A percentile compares a stretch with the other conserved stretches of the same genome.
Conservation (phyloP, 2,329 filamentous ascomycete species). For the Pseudogymnoascus sp. region DNA sequence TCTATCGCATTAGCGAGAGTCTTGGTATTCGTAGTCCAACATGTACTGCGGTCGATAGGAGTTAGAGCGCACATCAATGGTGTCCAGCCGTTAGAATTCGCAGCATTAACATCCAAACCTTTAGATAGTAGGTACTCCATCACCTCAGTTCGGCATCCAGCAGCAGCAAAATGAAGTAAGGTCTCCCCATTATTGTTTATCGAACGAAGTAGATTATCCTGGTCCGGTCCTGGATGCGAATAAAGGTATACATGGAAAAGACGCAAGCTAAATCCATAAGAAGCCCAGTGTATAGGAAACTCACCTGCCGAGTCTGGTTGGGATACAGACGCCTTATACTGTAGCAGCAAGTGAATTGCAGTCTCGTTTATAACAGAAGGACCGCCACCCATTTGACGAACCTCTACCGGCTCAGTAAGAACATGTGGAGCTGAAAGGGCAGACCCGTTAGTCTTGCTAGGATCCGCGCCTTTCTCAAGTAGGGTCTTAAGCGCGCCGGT, state of each 20-base stretch:
- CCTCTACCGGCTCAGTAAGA: background rate
- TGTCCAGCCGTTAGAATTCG: background rate
- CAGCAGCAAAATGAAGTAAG: background rate
- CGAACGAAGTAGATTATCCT: background rate
- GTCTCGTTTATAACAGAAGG: background rate
- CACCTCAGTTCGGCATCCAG: background rate
- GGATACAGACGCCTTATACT: background rate
- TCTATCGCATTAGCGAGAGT: background rate
- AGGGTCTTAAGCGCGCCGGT: background rate
- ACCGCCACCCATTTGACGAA: background rate
- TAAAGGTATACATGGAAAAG: background rate
- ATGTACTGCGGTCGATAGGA: background rate
- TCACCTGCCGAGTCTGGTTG: background rate
- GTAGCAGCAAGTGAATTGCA: background rate
- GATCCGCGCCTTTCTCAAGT: background rate
- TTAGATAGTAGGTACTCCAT: background rate
- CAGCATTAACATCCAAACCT: background rate
- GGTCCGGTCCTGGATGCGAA: background rate
- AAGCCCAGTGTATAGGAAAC: background rate
- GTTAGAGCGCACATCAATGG: background rate
- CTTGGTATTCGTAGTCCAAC: background rate
- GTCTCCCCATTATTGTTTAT: background rate
- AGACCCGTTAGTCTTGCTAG: background rate
- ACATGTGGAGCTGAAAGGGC: background rate
- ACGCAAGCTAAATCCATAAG: background rate